Evolutionary conservation across 768 basidiomycete species (phyloP).

Genomic region (Mycena amicta): DNA sequence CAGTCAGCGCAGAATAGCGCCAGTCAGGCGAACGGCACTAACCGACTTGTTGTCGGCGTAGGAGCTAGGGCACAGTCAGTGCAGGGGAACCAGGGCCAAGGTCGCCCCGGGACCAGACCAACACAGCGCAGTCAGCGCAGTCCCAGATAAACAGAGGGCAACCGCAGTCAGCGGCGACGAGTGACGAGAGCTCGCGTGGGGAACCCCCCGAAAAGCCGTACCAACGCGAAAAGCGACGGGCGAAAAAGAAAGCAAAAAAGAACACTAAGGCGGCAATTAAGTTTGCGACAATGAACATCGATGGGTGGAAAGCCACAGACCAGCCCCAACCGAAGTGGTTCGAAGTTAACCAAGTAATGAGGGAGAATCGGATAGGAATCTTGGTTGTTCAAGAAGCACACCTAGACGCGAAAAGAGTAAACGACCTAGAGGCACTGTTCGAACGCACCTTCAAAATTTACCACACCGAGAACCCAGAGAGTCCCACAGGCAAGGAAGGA

Average conservation of each 20-base stretch:
- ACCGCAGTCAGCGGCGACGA: background rate
- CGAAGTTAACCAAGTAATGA: constrained; percentile 10
- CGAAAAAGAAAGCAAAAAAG: constrained; percentile 1
- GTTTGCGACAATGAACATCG: constrained; percentile 16
- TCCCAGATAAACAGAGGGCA: background rate
- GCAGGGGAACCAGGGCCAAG: too few species aligned
- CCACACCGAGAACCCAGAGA: background rate
- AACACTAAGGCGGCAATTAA: constrained; percentile 11
- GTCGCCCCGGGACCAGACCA: background rate
- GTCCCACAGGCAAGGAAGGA: constrained; percentile 4
- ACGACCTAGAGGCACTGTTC: constrained; percentile 1
- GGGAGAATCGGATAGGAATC: constrained; percentile 9
- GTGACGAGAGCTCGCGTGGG: background rate
- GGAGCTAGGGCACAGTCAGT: too few species aligned
- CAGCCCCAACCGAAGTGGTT: constrained; percentile 16
- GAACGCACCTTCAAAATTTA: background rate
- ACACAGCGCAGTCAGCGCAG: background rate
- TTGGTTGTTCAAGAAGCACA: constrained; percentile 18
- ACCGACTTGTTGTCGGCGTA: too few species aligned
- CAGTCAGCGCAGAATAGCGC: background rate
- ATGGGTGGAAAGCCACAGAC: background rate
- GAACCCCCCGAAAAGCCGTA: background rate
- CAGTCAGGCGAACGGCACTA: too few species aligned
- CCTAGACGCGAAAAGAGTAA: background rate
- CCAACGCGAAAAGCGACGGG: background rate